Evolutionary conservation across 441 rosid species (phyloP), one percentile per base, ranked within the genome.

Genomic region (Hura crepitans): DNA sequence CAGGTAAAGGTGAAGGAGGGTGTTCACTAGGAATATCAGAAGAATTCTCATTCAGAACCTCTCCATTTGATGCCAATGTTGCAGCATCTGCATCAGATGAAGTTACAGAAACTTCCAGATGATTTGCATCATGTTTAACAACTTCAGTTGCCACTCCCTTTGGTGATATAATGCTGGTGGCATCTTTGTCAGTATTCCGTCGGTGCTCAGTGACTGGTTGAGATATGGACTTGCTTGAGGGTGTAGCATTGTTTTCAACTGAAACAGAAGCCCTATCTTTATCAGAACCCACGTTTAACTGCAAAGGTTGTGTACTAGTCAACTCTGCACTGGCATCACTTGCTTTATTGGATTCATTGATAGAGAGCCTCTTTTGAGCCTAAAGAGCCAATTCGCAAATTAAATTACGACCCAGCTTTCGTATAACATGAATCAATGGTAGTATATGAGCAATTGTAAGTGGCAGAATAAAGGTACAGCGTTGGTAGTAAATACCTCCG

Each of bases 281-380:
- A 33, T 76, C 82, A 61, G 82, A 68, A 55, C 66, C 72, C 15
- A 45, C 71, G 42, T 82, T 85, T 54, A 76, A 51, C 64, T 81
- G 81, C 65, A 81, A 68, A 54, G 75, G 77, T 63, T 72, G 75
- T 60, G 74, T 62, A 69, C 55, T 68, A 69, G 73, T 62, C 67
- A 75, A 84, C 60, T 85, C 87, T 64, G 63, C 64, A 68, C 73
- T 62, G 70, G 73, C 20, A 75, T 80, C 83, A 75, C 70, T 75
- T 67, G 71, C 63, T 30, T 63, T 80, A 56, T 78, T 74, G 74
- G 82, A 75, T 74, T 82, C 82, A 22, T 81, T 83, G 54, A 72
- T 46, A 43, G 87, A 72, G 56, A 72, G 74, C 70, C 69, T 81
- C 79, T 85, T 86, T 51, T 82, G 81, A 75, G 84, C 89, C 96